Conservation (phyloP, 768 basidiomycete genomes). For the Nevesoporus exiguus region DNA sequence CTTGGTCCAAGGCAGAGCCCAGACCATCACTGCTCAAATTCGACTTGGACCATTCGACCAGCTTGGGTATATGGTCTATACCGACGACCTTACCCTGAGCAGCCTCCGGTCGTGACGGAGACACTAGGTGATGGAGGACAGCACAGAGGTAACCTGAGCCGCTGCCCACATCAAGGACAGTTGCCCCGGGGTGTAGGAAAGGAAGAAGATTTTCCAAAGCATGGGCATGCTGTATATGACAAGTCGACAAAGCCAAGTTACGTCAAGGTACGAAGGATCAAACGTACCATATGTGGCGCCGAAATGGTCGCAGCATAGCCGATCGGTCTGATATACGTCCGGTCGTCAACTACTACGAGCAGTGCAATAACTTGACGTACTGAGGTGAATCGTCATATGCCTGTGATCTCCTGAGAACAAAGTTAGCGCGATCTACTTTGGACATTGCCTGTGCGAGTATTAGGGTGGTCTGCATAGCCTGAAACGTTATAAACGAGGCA, state of each 20-base stretch:
- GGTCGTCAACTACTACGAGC: not conserved
- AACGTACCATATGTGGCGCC: conserved; percentile 88
- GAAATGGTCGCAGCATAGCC: conserved; percentile 90
- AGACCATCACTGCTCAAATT: conserved; percentile 72
- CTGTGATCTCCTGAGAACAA: conserved; percentile 44
- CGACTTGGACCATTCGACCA: conserved; percentile 63
- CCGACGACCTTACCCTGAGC: conserved; percentile 67
- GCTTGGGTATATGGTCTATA: conserved; percentile 84
- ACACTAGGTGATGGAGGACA: conserved; percentile 73
- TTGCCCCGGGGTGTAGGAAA: conserved; percentile 63
- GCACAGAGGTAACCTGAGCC: conserved; percentile 87
- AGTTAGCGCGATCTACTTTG: conserved; percentile 66
- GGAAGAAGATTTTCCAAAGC: conserved; percentile 76
- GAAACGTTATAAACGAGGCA: conserved; percentile 14
- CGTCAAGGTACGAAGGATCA: not conserved
- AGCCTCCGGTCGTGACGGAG: conserved; percentile 13
- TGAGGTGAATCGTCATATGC: conserved; percentile 82
- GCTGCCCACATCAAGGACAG: conserved; percentile 85
- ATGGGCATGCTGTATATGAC: conserved; percentile 69
- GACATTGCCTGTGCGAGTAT: conserved; percentile 55
- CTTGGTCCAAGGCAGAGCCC: conserved; percentile 47
- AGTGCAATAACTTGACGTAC: conserved; percentile 39
- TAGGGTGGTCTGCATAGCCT: not conserved
- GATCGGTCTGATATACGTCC: conserved; percentile 48
- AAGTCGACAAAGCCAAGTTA: not conserved